Base-by-base conservation (phyloP, 2,329 filamentous ascomycete species). In the Endothia cerciana region DNA sequence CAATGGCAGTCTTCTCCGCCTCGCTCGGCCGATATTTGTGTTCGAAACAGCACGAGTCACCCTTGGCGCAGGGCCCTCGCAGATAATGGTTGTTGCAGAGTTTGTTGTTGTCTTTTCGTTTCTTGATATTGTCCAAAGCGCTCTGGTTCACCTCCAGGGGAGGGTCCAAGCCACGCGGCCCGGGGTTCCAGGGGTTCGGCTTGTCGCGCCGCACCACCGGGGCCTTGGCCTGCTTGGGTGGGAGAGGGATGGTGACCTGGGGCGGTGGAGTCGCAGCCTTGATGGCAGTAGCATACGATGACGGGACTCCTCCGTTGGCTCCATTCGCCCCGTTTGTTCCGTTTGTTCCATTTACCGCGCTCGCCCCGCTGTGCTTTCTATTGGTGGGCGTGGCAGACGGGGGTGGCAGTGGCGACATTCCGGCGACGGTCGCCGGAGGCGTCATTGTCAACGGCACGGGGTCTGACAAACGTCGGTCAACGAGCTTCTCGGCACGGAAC, bases 71-170 rank as follows among this genome's bases (percentile, higher is more conserved):
- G 0, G 82, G 82, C 0, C 85, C 85, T 22, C 85, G 80, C 38
- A 89, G 79, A 71, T 86, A 88, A 71, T 87, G 84, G 59, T 86
- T 86, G 73, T 89, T 89, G 78, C 87, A 89, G 8, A 88, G 76
- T 74, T 88, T 88, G 68, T 83, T 80, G 69, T 75, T 77, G 40
- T 82, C 83, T 64, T 82, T 83, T 65, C 85, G 79, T 72, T 81
- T 85, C 77, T 86, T 87, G 70, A 89, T 81, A 28, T 74, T 78
- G 17, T 88, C 85, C 66, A 88, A 73, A 8, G 80, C 80, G 1
- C 73, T 67, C 53, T 75, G 71, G 64, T 81, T 83, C 28, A 85
- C 77, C 1, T 74, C 74, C 38, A 88, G 82, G 1, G 82, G 78
- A 22, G 81, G 75, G 65, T 89, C 87, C 2, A 88, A 72, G 1